phyloP scores from a whole-genome alignment of 208 protist species.

The Porcisia deanei region DNA sequence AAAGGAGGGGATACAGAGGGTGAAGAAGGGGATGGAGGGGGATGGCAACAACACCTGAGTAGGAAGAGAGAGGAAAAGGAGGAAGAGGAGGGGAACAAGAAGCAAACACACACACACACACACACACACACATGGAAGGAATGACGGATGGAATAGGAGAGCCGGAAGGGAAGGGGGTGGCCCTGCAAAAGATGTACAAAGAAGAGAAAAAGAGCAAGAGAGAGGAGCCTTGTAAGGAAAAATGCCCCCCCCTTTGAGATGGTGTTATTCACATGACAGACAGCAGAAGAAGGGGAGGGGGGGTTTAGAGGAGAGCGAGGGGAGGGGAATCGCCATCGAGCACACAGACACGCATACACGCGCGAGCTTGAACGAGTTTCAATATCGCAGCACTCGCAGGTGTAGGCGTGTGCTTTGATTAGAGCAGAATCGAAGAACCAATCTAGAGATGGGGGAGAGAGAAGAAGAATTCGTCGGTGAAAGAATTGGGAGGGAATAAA shows the following conservation, averaged over 20 bases:
- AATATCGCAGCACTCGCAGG: too few relatives aligned
- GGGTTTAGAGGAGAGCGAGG: too few relatives aligned
- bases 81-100: too few relatives aligned
- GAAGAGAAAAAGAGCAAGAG: neutral
- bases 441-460: too few relatives aligned
- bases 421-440: too few relatives aligned
- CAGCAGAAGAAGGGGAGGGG: neutral
- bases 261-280: too few relatives aligned
- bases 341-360: neutral
- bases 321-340: too few relatives aligned
- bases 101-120: neutral
- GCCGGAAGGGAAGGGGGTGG: neutral
- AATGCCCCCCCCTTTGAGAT: neutral
- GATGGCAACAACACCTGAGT: neutral
- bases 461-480: too few relatives aligned
- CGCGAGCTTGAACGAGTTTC: neutral
- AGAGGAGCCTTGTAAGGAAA: too few relatives aligned
- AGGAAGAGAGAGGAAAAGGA: too few relatives aligned
- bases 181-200: neutral
- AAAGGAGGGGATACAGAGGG: slow-evolving; percentile 1
- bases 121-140: slow-evolving; percentile 2
- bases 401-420: too few relatives aligned
- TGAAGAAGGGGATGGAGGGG: neutral
- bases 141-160: neutral
- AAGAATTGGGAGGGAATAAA: too few relatives aligned